Base-by-base conservation (phyloP, 1,139 yeast genomes). In the Geotrichum siamense region DNA sequence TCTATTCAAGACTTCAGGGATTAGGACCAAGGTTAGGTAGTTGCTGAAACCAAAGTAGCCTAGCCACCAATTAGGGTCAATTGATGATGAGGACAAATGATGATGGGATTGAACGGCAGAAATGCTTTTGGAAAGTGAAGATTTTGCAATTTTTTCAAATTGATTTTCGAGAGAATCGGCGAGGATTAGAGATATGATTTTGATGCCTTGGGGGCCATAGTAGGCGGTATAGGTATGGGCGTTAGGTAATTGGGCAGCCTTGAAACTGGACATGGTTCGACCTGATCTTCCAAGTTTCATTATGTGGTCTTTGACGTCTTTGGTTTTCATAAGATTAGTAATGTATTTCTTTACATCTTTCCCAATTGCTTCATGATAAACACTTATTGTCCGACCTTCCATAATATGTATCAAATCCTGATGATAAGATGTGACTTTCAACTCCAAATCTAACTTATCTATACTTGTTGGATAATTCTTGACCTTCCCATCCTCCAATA, bases 1-100 rank as follows among this genome's bases (percentile, higher is more conserved):
- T 27, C 33, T 8, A 6, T 40, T 22, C 15, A 42, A 25, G 5
- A 31, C 33, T 20, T 42, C 45, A 9, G 45, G 45, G 2, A 42
- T 23, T 3, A 42, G 20, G 26, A 42, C 41, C 13, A 32, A 29
- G 21, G 35, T 15, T 20, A 42, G 15, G 27, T 42, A 42, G 42
- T 36, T 36, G 15, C 32, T n/a, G 13, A 37, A 42, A n/a, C 45
- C 45, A 17, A 42, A 21, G 19, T 42, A 42, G 9, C 22, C 10
- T 15, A 42, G 12, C 45, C 45, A 42, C 45, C 45, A 42, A 8
- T 15, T 33, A 2, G 19, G 9, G 3, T 17, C 34, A 16, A 30
- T 16, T 4, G n/a, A n/a, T 16, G 9, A 5, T 30, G 9, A n/a
- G 31, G 8, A 6, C 6, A 6, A 6, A 23, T 10, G 9, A 23